Percentiles rank a stretch among this genome's conserved stretches.
Evolutionary conservation across 2,329 filamentous ascomycete genomes (phyloP).

Genomic region (Metarhizium robertsii): DNA sequence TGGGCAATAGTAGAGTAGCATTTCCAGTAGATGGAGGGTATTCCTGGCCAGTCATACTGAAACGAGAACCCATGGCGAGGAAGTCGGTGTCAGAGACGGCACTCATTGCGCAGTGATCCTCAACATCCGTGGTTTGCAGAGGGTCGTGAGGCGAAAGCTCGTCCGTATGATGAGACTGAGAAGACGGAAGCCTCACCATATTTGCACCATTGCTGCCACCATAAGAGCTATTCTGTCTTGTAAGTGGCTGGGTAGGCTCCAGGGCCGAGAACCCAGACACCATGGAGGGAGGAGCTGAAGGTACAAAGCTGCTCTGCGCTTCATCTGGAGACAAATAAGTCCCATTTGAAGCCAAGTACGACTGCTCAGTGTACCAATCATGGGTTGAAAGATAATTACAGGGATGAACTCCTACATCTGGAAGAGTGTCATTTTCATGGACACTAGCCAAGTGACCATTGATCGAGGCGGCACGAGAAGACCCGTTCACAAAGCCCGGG

Average conservation of each 20-base stretch:
- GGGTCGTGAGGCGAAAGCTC: constrained; percentile 13
- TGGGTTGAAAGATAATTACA: constrained; percentile 26
- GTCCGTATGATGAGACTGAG: constrained; percentile 22
- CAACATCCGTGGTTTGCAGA: constrained; percentile 7
- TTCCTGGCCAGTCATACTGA: constrained; percentile 15
- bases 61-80: constrained; percentile 28
- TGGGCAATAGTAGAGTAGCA: not conserved
- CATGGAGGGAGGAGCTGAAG: constrained; percentile 31
- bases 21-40: constrained; percentile 16
- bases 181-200: constrained; percentile 30
- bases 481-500: constrained; percentile 16
- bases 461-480: constrained; percentile 21
- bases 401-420: constrained; percentile 28
- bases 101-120: constrained; percentile 18
- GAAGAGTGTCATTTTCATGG: constrained; percentile 21
- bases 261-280: constrained; percentile 29
- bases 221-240: constrained; percentile 32
- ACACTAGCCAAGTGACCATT: constrained; percentile 25
- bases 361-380: constrained; percentile 15
- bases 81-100: constrained; percentile 20
- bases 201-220: constrained; percentile 20
- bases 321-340: constrained; percentile 15
- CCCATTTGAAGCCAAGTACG: constrained; percentile 15
- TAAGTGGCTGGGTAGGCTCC: constrained; percentile 30
- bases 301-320: constrained; percentile 16